Conservation (phyloP, 2,329 filamentous ascomycete genomes). For the Macroventuria anomochaeta region DNA sequence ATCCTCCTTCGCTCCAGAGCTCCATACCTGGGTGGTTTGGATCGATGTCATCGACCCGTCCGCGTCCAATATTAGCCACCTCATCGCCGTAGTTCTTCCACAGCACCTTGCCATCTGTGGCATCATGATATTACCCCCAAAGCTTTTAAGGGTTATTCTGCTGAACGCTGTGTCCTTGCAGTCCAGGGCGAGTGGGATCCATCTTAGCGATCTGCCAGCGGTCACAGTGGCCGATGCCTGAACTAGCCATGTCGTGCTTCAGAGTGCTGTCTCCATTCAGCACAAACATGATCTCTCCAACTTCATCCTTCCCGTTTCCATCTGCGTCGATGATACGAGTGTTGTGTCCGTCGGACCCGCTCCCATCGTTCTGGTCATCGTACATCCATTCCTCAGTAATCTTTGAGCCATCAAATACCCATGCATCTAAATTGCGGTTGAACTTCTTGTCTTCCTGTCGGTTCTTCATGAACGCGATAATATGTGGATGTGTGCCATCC, state of each 20-base stretch:
- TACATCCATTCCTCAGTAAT: conserved; percentile 8
- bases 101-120: conserved; percentile 11
- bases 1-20: conserved; percentile 5
- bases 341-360: conserved; percentile 17
- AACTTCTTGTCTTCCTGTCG: conserved; percentile 12
- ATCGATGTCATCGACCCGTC: conserved; percentile 15
- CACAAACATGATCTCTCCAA: conserved; percentile 18
- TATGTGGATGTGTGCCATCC: conserved; percentile 1
- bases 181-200: conserved; percentile 11
- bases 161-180: conserved; percentile 19
- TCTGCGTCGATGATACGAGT: conserved; percentile 17
- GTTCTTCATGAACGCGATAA: conserved; percentile 21
- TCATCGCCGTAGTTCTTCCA: conserved; percentile 15
- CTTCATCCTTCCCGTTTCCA: conserved; percentile 18
- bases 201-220: conserved; percentile 23
- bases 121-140: conserved; percentile 19
- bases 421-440: conserved; percentile 15
- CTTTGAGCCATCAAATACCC: conserved; percentile 11
- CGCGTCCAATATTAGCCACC: conserved; percentile 13
- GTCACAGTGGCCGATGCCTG: conserved; percentile 17
- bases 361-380: conserved; percentile 8
- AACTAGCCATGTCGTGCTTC: conserved; percentile 8
- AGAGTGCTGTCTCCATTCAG: conserved; percentile 18
- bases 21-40: conserved; percentile 12
- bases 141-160: conserved; percentile 10